Conservation (phyloP, 139 green algal species). For the Micromonas pusilla region DNA sequence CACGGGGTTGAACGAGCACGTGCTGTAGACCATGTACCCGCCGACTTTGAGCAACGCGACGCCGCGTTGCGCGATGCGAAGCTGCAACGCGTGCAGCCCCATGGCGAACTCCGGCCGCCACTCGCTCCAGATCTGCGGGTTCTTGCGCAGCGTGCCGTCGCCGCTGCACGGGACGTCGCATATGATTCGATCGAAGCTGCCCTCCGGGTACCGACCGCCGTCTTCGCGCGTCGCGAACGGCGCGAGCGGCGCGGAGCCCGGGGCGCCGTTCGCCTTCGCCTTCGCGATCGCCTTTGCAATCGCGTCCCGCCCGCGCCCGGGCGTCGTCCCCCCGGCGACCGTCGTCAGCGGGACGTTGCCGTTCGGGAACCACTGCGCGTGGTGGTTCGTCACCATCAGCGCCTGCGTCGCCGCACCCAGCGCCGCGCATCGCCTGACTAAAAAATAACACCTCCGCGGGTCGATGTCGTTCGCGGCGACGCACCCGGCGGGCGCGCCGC, state of each 20-base stretch:
- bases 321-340: not conserved
- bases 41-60: conserved; percentile 30
- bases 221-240: not conserved
- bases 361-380: conserved; percentile 73
- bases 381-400: conserved; percentile 88
- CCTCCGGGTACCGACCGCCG: conserved; percentile 8
- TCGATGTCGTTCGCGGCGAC: conserved; percentile 98
- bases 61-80: conserved; percentile 29
- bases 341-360: conserved; percentile 26
- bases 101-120: conserved; percentile 20
- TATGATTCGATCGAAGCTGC: conserved; percentile 75
- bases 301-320: no score
- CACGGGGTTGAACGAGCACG: conserved; percentile 31
- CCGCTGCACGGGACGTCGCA: conserved; percentile 94
- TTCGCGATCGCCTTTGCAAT: no score
- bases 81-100: conserved; percentile 27
- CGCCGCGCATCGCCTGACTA: conserved; percentile 52
- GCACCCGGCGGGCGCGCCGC: conserved; percentile 42
- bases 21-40: conserved; percentile 30
- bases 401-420: not conserved
- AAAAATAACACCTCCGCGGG: conserved; percentile 86
- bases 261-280: not conserved
- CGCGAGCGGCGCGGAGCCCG: not conserved
- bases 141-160: conserved; percentile 95
- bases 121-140: conserved; percentile 20